A percentile compares a stretch with the other conserved stretches of the same genome.
phyloP scores from a whole-genome alignment of 495 filamentous ascomycete genomes.

The Cladorrhinum samala region DNA sequence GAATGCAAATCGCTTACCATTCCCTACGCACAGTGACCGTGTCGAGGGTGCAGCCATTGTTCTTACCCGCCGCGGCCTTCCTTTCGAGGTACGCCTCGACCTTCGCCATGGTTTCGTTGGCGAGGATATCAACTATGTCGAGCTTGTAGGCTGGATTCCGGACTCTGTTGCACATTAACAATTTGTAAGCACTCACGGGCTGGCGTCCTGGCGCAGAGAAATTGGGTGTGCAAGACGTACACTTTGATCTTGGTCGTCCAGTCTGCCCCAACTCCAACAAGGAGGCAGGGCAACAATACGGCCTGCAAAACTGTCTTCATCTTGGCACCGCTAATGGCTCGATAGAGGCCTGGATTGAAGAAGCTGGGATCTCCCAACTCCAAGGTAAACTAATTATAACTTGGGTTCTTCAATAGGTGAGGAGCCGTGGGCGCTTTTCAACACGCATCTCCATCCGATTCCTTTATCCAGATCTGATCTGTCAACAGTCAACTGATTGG shows the following conservation, averaged over 20 bases:
- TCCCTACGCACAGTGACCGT: slow-evolving; percentile 45
- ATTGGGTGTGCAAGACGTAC: not conserved
- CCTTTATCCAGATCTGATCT: too few relatives aligned
- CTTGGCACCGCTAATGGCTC: too few relatives aligned
- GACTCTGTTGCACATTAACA: not conserved
- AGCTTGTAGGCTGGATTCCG: not conserved
- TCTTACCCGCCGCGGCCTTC: slow-evolving; percentile 34
- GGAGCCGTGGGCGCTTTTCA: too few relatives aligned
- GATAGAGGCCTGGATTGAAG: too few relatives aligned
- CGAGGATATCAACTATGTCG: slow-evolving; percentile 35
- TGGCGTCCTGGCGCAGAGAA: too few relatives aligned
- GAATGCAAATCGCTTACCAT: slow-evolving; percentile 31
- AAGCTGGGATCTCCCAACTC: too few relatives aligned
- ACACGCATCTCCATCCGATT: too few relatives aligned
- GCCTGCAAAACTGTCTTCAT: not conserved
- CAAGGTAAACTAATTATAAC: too few relatives aligned
- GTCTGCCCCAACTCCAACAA: not conserved
- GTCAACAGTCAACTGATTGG: too few relatives aligned
- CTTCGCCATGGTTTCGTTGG: slow-evolving; percentile 31
- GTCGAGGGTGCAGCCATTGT: slow-evolving; percentile 43
- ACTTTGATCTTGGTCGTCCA: not conserved
- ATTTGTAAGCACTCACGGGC: not conserved
- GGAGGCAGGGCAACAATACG: not conserved
- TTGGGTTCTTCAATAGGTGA: too few relatives aligned
- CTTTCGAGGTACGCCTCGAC: slow-evolving; percentile 31